Evolutionary conservation across 2,329 filamentous ascomycete genomes (phyloP).

Genomic region (Fusarium solani-melongenae): DNA sequence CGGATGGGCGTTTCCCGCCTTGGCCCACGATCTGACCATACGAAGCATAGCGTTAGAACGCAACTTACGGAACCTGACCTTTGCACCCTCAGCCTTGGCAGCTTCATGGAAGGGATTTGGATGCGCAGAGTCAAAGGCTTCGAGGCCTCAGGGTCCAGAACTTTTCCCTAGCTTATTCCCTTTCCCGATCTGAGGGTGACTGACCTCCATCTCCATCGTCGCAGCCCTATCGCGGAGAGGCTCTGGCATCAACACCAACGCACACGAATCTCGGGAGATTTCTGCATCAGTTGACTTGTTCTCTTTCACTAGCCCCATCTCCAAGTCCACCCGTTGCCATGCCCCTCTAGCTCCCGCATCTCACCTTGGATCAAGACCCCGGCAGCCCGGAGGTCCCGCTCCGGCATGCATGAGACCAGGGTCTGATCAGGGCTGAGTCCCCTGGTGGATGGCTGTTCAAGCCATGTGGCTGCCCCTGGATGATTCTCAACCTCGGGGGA

Average conservation of each 20-base stretch:
- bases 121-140: background rate
- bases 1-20: slow-evolving; percentile 1
- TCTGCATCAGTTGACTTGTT: background rate
- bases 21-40: background rate
- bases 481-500: background rate
- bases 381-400: slow-evolving; percentile 8
- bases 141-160: background rate
- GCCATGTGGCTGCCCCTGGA: slow-evolving; percentile 8
- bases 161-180: slow-evolving; percentile 1
- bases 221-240: background rate
- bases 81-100: background rate
- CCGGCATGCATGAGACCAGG: slow-evolving; percentile 7
- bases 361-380: slow-evolving; percentile 10
- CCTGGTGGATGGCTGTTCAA: slow-evolving; percentile 1
- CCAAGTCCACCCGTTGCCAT: background rate
- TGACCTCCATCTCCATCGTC: slow-evolving; percentile 16
- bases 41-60: background rate
- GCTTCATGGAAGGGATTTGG: background rate
- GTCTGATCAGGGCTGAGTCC: background rate
- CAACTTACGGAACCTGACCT: background rate
- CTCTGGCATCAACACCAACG: background rate
- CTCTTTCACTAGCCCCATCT: background rate
- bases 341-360: background rate
- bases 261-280: background rate
- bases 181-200: slow-evolving; percentile 12